Evolutionary conservation across 2,329 filamentous ascomycete species (phyloP), one percentile per base, ranked within the genome.

Genomic region (Colletotrichum lentis): DNA sequence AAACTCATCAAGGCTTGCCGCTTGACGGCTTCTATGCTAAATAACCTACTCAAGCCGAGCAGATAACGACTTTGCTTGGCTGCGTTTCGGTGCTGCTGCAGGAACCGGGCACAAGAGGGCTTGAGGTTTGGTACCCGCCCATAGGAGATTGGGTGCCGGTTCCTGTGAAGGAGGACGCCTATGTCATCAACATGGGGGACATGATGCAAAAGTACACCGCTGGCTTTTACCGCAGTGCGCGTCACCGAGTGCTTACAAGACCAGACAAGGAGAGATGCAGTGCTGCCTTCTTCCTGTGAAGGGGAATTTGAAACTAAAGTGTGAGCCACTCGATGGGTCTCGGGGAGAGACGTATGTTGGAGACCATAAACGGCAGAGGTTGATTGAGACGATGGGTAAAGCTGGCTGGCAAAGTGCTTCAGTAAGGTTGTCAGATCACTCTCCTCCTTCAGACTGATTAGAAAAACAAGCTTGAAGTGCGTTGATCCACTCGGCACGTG

Each of bases 161-260:
- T 1, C 74, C 76, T 1, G 74, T 75, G 2, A 72, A 74, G 43
- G 71, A 74, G 67, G 72, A 74, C 37, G 73, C 73, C 6, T 80
- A 76, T 54, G 77, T 80, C 7, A 77, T 80, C 62, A 80, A 81
- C 55, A 74, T 77, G 27, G 78, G 78, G 3, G 78, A 80, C 59
- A 75, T 80, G 74, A 72, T 80, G 64, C 71, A 76, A 71, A 73
- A 72, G 27, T 78, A 72, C 69, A 75, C 74, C 1, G 73, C 70
- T 0, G 76, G 74, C 7, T 72, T 72, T 47, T 78, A 77, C 59
- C 72, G 71, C 49, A 77, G 75, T 64, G 75, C 75, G n/a, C 69
- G 72, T 20, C 76, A 77, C 67, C 70, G 76, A 12, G 75, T 77
- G 31, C 69, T 76, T 44, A 77, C 72, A 55, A 72, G 70, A 2